Evolutionary conservation across 139 green algal species (phyloP).

Genomic region (Spirogloea muscicola): DNA sequence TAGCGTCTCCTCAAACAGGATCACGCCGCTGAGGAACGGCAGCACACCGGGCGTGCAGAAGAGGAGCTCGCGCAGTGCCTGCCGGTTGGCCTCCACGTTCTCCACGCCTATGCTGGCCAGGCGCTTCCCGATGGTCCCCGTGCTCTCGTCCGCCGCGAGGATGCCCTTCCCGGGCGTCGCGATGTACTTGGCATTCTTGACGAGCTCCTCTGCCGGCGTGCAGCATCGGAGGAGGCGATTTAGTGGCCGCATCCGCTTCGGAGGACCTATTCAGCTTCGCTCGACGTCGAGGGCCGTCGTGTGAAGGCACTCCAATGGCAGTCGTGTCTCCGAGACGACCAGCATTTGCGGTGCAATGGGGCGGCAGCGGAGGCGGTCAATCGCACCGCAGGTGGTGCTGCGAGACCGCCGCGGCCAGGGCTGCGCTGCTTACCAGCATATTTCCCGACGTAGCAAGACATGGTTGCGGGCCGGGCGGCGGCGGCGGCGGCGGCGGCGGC

Average conservation of each 20-base stretch:
- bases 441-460: conserved; percentile 14
- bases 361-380: background rate
- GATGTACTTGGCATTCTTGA: conserved; percentile 39
- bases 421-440: conserved; percentile 8
- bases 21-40: conserved; percentile 54
- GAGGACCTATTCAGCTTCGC: background rate
- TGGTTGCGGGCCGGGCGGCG: background rate
- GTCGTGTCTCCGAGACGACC: no score
- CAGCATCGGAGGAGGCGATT: background rate
- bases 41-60: conserved; percentile 73
- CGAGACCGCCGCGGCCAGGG: background rate
- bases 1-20: conserved; percentile 92
- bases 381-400: background rate
- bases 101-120: conserved; percentile 93
- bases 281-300: no score
- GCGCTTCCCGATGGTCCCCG: conserved; percentile 92
- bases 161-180: conserved; percentile 76
- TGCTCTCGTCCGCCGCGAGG: conserved; percentile 97
- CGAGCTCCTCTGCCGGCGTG: conserved; percentile 26
- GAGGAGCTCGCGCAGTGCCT: conserved; percentile 90
- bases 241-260: background rate
- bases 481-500: no score
- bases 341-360: background rate
- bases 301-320: no score
- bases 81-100: conserved; percentile 96